Evolutionary conservation across 345 rosid genomes (phyloP), one percentile per base, ranked within the genome.

Genomic region (Eucalyptus dawsonii): DNA sequence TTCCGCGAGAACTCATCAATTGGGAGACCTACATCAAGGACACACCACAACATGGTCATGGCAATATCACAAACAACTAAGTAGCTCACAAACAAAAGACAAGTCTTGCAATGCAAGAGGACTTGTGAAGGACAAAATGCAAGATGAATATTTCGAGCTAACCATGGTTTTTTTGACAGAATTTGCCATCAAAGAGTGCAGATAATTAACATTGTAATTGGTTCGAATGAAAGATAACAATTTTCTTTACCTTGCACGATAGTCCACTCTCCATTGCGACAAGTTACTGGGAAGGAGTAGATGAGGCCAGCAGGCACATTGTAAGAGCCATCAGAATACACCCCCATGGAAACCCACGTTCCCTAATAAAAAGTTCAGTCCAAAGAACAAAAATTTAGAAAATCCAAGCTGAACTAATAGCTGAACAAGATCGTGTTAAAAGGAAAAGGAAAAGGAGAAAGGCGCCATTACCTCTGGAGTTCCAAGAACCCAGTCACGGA

Each of bases 401-500:
- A 76, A 76, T 37, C 27, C 47, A 76, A 76, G 27, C 83, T 8
- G 8, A 76, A 40, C 27, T 40, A 37, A 21, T 40, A 76, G 83
- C 25, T 76, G 83, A 76, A 80, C 19, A 10, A 51, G 27, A 24
- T 50, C 27, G 17, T 15, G 42, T 6, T 6, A 22, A 24, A 40
- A 25, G 50, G 44, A 25, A 86, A 60, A 53, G 44, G 27, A 86
- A 50, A 47, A 49, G 50, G 56, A 8, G 62, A 50, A 50, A 54
- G 27, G 87, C 62, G 87, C 37, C n/a, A 81, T 40, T 49, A 97
- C 99, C 99, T 96, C 96, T 42, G 99, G 98, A 88, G 99, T 97
- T 94, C 99, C 99, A 90, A 98, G 97, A 90, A 98, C 99, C 99
- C 99, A 98, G 91, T 98, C 98, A 89, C 96, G 99, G 50, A 98